Base-by-base conservation (phyloP, 805 yeast species). In the Wickerhamomyces rabaulensis region DNA sequence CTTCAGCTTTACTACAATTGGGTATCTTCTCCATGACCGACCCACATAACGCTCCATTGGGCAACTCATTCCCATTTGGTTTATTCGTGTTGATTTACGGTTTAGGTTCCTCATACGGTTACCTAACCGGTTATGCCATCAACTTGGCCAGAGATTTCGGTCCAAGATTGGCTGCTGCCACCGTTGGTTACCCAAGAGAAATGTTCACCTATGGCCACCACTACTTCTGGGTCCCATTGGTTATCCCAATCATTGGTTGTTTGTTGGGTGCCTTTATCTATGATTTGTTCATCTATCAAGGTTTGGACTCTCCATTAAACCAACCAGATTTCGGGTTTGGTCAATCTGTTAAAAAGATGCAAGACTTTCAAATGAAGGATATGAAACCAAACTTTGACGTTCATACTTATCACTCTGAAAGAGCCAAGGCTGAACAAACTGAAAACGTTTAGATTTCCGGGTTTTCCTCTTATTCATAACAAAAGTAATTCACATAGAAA, bases 71-170 rank as follows among this genome's bases (percentile, higher is more conserved):
- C 61, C 80, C 82, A 33, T 54, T 76, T 46, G 69, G 74, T 56
- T 58, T 77, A 29, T 73, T 73, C 49, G 53, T 77, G 41, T 59
- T 74, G 50, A 69, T 77, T 42, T 68, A 61, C 46, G 69, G 69
- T 41, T 55, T 76, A 40, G 80, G 78, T 56, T 65, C 75, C n/a
- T 60, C 76, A 10, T 65, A 71, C 51, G 77, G 79, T 41, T 73
- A 66, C 58, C 74, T 73, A 56, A 76, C 82, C n/a, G 80, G 79
- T 17, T 74, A 73, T 53, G 81, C 80, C 37, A 61, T 77, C 55
- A 77, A 77, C 61, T 62, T 71, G 47, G 80, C 80, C 27, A 73
- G 82, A 63, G 82, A 77, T 61, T 65, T 76, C 43, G 79, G 75
- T 19, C 82, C 82, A 47, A 64, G 82, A 53, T 55, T 77, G 37